Percentiles rank a stretch among this genome's conserved stretches.
Conservation (phyloP, 2,329 filamentous ascomycete species). For the Aspergillus aculeatus region DNA sequence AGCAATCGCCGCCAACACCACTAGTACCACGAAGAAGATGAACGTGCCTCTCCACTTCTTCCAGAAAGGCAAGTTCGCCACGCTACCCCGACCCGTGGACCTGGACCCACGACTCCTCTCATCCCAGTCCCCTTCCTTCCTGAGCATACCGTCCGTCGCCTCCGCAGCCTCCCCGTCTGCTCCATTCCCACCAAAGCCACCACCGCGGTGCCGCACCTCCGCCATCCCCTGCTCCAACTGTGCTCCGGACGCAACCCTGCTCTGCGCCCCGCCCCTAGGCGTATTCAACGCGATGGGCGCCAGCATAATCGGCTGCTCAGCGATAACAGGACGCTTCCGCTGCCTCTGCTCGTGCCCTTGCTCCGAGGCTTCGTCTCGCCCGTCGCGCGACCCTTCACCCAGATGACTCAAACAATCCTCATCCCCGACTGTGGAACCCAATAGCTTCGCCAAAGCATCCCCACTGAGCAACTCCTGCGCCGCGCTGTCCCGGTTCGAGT, state of each 20-base stretch:
- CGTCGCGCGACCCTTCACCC: slow-evolving; percentile 20
- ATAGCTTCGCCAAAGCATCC: slow-evolving; percentile 64
- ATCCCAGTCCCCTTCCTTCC: slow-evolving; percentile 43
- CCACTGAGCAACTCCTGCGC: slow-evolving; percentile 45
- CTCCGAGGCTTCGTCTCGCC: too few relatives aligned
- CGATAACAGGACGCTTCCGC: slow-evolving; percentile 27
- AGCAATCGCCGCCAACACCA: slow-evolving; percentile 63
- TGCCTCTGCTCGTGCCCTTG: slow-evolving; percentile 27
- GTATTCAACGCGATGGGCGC: slow-evolving; percentile 26
- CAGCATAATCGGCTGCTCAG: slow-evolving; percentile 20
- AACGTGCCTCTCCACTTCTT: slow-evolving; percentile 47
- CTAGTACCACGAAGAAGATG: slow-evolving; percentile 56
- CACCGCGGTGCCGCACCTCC: slow-evolving; percentile 46
- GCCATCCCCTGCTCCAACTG: slow-evolving; percentile 67
- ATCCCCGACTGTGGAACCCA: slow-evolving; percentile 63
- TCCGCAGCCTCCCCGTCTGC: slow-evolving; percentile 32
- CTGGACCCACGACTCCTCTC: slow-evolving; percentile 27
- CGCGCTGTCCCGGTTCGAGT: slow-evolving; percentile 43
- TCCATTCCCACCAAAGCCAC: slow-evolving; percentile 12
- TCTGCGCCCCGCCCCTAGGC: slow-evolving; percentile 50
- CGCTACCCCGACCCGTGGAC: neutral
- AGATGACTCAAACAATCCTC: slow-evolving; percentile 48
- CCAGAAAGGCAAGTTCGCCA: slow-evolving; percentile 28
- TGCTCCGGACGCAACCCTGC: slow-evolving; percentile 67
- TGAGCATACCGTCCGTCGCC: slow-evolving; percentile 45